These are phyloP conservation scores for Colletotrichum sp. DNA, from an alignment of 2,329 filamentous ascomycete species.

Conservation along the genomic window DNA sequence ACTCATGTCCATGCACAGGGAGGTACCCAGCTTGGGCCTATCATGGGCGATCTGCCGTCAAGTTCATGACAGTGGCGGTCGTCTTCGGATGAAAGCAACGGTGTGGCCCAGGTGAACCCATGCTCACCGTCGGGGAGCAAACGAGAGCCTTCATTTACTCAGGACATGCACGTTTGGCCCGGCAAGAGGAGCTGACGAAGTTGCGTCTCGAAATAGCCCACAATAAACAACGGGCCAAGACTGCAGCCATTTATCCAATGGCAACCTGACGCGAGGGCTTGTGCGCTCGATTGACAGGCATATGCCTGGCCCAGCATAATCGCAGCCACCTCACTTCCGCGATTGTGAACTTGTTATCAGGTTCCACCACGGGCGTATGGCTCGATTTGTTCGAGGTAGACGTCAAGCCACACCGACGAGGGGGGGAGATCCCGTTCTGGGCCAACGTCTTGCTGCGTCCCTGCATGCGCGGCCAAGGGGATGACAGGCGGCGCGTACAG, in stretches of 20 bases:
- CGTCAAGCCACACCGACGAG: not conserved
- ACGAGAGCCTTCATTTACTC: conserved; percentile 12
- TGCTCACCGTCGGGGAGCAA: not conserved
- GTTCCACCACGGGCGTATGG: not conserved
- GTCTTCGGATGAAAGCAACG: not conserved
- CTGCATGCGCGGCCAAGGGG: not conserved
- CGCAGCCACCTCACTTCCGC: not conserved
- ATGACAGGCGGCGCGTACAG: not conserved
- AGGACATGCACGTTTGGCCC: not conserved
- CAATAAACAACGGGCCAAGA: conserved; percentile 10
- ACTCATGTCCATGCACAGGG: conserved; percentile 9
- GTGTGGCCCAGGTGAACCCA: not conserved
- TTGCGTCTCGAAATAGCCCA: conserved; percentile 14
- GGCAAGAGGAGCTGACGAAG: not conserved
- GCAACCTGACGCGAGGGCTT: conserved; percentile 14
- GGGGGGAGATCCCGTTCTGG: not conserved
- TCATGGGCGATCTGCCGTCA: conserved; percentile 6
- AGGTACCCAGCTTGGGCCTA: not conserved
- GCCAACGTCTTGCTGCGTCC: not conserved
- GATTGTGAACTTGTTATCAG: not conserved
- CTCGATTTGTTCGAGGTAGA: not conserved
- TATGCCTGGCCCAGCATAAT: not conserved
- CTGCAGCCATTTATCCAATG: not conserved
- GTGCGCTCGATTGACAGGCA: conserved; percentile 2
- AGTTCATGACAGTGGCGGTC: not conserved